Evolutionary conservation across 371 early-diverging fungal genomes (phyloP).

Genomic region (Saksenaea vasiformis): DNA sequence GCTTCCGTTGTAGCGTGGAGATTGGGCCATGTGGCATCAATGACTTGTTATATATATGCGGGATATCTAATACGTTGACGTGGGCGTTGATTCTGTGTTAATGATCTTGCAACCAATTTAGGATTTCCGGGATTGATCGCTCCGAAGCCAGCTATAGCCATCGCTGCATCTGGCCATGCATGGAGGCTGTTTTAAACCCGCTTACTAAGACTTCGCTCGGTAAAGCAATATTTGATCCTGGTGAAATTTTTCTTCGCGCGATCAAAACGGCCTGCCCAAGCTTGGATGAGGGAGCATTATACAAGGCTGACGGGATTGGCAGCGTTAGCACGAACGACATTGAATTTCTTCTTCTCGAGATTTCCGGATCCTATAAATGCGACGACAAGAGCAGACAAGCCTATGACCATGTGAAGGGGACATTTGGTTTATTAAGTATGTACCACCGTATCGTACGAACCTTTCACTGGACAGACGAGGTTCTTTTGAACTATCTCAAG

Average conservation of each 20-base stretch:
- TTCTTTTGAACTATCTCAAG: background rate
- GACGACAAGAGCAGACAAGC: background rate
- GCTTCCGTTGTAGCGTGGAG: too few relatives aligned
- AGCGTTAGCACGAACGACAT: background rate
- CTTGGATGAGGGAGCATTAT: background rate
- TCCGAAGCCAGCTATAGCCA: background rate
- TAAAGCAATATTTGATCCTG: background rate
- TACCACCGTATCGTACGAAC: background rate
- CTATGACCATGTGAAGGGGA: background rate
- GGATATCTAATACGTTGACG: background rate
- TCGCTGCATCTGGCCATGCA: background rate
- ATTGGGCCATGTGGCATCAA: too few relatives aligned
- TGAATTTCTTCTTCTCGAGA: background rate
- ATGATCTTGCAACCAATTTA: background rate
- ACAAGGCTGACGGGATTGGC: background rate
- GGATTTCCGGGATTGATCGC: background rate
- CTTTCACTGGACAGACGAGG: background rate
- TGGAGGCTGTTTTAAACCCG: conserved; percentile 1
- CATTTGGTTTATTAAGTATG: background rate
- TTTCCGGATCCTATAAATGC: too few relatives aligned
- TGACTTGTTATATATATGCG: too few relatives aligned
- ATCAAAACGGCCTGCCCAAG: background rate
- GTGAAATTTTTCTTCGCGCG: background rate
- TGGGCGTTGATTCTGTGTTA: background rate
- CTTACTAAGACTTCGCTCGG: background rate